Conservation (phyloP, 1,284 basidiomycete genomes). For the Dichomitus squalens region DNA sequence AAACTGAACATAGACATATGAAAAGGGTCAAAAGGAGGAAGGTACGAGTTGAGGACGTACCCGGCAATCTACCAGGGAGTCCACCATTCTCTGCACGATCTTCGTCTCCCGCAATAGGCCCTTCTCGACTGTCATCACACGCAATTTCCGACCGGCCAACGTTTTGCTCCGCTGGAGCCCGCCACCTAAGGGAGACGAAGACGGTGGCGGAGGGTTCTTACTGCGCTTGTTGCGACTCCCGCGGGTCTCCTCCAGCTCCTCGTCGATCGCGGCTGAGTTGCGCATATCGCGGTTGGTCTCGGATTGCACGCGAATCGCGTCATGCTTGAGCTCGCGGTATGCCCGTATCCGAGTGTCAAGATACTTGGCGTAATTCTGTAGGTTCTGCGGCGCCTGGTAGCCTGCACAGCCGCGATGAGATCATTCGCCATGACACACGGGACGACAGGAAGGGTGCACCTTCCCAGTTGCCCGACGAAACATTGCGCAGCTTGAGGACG, state of each 20-base stretch:
- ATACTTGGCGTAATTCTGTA: conserved; percentile 88
- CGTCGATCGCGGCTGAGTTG: conserved; percentile 61
- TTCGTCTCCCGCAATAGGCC: conserved; percentile 92
- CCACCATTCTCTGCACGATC: conserved; percentile 88
- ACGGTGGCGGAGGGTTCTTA: conserved; percentile 11
- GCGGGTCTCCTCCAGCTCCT: conserved; percentile 39
- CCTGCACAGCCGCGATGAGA: conserved; percentile 47
- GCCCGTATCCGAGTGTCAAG: conserved; percentile 89
- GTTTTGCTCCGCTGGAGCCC: conserved; percentile 69
- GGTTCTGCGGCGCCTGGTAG: conserved; percentile 83
- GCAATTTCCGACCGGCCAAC: conserved; percentile 79
- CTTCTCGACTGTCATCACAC: conserved; percentile 94
- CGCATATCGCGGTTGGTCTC: conserved; percentile 86
- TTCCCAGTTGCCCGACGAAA: conserved; percentile 80
- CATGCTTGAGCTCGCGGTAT: conserved; percentile 91
- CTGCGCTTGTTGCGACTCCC: conserved; percentile 26
- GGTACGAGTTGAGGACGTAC: conserved; percentile 46
- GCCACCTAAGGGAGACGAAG: conserved; percentile 20
- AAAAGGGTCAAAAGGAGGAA: not conserved
- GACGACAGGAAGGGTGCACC: conserved; percentile 46
- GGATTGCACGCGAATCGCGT: conserved; percentile 88
- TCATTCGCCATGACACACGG: conserved; percentile 6
- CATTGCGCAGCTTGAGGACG: conserved; percentile 77
- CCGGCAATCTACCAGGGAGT: conserved; percentile 84
- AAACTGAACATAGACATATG: conserved; percentile 56